Conservation (phyloP, 2,329 filamentous ascomycete species). For the Sphaerulina musiva region DNA sequence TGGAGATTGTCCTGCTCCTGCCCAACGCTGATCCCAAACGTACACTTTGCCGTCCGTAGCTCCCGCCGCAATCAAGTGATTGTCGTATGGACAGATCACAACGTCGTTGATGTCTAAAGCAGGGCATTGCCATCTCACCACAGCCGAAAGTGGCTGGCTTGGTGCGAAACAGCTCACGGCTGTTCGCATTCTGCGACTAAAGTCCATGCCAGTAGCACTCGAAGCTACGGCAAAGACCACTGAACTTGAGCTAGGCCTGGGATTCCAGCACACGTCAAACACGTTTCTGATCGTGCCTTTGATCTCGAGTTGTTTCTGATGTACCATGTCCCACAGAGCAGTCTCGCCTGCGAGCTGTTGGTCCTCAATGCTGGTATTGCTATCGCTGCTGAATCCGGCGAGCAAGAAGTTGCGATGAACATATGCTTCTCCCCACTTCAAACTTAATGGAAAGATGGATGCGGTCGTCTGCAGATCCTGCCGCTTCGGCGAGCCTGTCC, state of each 20-base stretch:
- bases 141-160: slow-evolving; percentile 29
- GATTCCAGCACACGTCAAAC: slow-evolving; percentile 55
- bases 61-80: slow-evolving; percentile 51
- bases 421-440: slow-evolving; percentile 43
- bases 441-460: slow-evolving; percentile 38
- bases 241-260: slow-evolving; percentile 32
- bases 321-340: slow-evolving; percentile 48
- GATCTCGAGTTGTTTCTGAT: slow-evolving; percentile 38
- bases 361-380: slow-evolving; percentile 21
- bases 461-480: slow-evolving; percentile 23
- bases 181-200: slow-evolving; percentile 41
- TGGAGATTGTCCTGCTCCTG: slow-evolving; percentile 35
- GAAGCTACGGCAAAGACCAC: slow-evolving; percentile 50
- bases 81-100: slow-evolving; percentile 40
- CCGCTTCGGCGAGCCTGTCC: slow-evolving; percentile 19
- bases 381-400: slow-evolving; percentile 46
- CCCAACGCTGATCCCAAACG: slow-evolving; percentile 52
- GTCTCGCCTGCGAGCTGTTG: slow-evolving; percentile 46
- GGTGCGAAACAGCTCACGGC: slow-evolving; percentile 50
- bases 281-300: slow-evolving; percentile 47
- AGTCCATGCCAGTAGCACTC: slow-evolving; percentile 35
- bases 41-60: slow-evolving; percentile 56
- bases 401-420: slow-evolving; percentile 43
- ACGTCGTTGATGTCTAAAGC: slow-evolving; percentile 58
- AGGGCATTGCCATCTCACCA: slow-evolving; percentile 49